phyloP scores from a whole-genome alignment of 2,329 filamentous ascomycete genomes.

The Epicoccum nigrum region DNA sequence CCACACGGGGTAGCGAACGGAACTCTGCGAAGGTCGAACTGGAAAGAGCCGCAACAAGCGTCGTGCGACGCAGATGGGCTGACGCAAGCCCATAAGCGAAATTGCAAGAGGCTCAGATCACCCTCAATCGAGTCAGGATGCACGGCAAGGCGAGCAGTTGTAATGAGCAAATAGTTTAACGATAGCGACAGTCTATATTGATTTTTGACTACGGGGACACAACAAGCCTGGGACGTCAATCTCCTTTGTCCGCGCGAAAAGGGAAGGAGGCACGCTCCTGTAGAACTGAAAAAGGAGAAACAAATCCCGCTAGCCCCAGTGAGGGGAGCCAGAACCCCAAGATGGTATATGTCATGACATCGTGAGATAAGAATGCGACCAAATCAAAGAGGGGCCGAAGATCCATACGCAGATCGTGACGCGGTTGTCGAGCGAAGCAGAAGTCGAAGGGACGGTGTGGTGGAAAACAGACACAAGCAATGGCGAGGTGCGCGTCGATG shows the following conservation, averaged over 20 bases:
- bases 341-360: conserved; percentile 44
- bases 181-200: conserved; percentile 21
- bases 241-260: conserved; percentile 9
- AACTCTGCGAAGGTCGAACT: background rate
- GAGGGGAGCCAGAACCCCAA: conserved; percentile 25
- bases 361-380: conserved; percentile 35
- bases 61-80: conserved; percentile 11
- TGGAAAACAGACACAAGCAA: conserved; percentile 29
- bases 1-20: conserved; percentile 1
- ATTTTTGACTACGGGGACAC: conserved; percentile 13
- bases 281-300: conserved; percentile 26
- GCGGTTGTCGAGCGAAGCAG: conserved; percentile 12
- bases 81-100: conserved; percentile 11
- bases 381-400: conserved; percentile 22
- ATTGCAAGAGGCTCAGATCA: conserved; percentile 14
- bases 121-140: conserved; percentile 7
- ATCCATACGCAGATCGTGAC: conserved; percentile 5
- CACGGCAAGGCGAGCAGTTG: background rate
- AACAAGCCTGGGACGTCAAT: conserved; percentile 18
- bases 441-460: conserved; percentile 13
- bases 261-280: conserved; percentile 14
- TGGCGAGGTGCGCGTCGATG: conserved; percentile 34
- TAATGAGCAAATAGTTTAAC: conserved; percentile 5
- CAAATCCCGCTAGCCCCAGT: conserved; percentile 27
- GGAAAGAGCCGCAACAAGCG: background rate